phyloP scores from a whole-genome alignment of 768 basidiomycete species.

The Fibroporia radiculosa region DNA sequence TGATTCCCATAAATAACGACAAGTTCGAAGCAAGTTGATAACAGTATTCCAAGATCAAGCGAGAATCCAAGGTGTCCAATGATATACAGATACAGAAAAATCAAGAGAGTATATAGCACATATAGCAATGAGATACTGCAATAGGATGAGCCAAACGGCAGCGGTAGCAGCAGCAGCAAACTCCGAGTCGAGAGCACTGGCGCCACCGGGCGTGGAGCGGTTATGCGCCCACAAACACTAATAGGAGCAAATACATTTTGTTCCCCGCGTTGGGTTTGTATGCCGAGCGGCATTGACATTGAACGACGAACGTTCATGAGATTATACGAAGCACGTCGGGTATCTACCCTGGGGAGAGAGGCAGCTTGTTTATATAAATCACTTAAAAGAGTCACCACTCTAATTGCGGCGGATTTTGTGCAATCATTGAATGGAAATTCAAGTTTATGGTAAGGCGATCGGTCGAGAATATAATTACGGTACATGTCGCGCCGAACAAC shows the following conservation, averaged over 20 bases:
- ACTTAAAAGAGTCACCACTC: too few relatives aligned
- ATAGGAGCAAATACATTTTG: constrained; percentile 1
- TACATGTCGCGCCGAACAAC: too few relatives aligned
- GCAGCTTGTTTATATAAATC: too few relatives aligned
- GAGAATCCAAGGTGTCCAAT: not conserved
- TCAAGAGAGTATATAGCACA: not conserved
- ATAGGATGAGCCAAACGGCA: not conserved
- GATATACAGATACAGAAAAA: not conserved
- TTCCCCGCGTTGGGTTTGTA: too few relatives aligned
- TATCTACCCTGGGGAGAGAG: too few relatives aligned
- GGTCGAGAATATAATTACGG: too few relatives aligned
- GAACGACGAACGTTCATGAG: too few relatives aligned
- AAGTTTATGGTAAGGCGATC: too few relatives aligned
- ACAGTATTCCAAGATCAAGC: not conserved
- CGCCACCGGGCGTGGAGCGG: not conserved
- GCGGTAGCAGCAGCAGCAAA: not conserved
- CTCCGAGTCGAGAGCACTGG: not conserved
- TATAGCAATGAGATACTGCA: not conserved
- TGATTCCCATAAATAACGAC: not conserved
- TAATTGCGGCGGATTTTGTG: too few relatives aligned
- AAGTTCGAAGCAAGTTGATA: not conserved
- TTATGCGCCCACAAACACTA: constrained; percentile 2
- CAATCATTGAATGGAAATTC: too few relatives aligned
- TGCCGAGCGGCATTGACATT: too few relatives aligned
- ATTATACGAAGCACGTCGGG: too few relatives aligned